Evolutionary conservation across 164 flowering plant species (phyloP).

Genomic region (Liriodendron chinense): DNA sequence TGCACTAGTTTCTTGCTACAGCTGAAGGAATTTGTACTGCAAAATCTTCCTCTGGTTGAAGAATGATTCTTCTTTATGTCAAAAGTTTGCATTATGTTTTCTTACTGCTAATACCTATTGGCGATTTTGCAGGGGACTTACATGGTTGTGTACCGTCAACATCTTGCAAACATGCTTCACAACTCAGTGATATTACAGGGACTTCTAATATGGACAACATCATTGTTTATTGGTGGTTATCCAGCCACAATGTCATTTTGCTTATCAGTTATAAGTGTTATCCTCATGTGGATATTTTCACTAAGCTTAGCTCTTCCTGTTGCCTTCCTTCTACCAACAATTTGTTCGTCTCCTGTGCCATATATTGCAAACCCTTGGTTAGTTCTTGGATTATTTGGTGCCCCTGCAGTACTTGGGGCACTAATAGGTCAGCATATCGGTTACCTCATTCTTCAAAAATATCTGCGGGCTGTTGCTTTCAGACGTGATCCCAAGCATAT

Average conservation of each 20-base stretch:
- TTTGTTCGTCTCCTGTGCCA: conserved; percentile 72
- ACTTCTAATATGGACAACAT: conserved; percentile 64
- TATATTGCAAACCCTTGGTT: conserved; percentile 81
- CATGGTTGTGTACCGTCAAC: conserved; percentile 72
- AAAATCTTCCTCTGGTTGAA: background rate
- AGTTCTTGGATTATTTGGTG: conserved; percentile 74
- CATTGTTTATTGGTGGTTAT: conserved; percentile 80
- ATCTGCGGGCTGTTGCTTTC: conserved; percentile 38
- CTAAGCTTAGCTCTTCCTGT: conserved; percentile 55
- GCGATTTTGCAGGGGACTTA: conserved; percentile 64
- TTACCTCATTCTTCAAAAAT: conserved; percentile 47
- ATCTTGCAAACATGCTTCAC: conserved; percentile 73
- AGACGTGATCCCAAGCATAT: conserved; percentile 30
- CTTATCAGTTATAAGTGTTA: conserved; percentile 58
- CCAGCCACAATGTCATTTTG: conserved; percentile 58
- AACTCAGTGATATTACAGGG: conserved; percentile 79
- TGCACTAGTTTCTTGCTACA: background rate
- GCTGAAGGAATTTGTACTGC: background rate
- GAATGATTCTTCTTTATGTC: background rate
- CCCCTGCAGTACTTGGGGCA: conserved; percentile 89
- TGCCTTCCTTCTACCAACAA: conserved; percentile 62
- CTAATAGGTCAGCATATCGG: conserved; percentile 83
- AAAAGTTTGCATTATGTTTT: background rate
- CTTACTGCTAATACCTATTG: conserved; percentile 3
- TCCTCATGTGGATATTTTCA: conserved; percentile 77